Percentiles rank a stretch among this genome's conserved stretches.
Evolutionary conservation across 2,329 filamentous ascomycete species (phyloP).

Genomic region (Fusarium irregulare): DNA sequence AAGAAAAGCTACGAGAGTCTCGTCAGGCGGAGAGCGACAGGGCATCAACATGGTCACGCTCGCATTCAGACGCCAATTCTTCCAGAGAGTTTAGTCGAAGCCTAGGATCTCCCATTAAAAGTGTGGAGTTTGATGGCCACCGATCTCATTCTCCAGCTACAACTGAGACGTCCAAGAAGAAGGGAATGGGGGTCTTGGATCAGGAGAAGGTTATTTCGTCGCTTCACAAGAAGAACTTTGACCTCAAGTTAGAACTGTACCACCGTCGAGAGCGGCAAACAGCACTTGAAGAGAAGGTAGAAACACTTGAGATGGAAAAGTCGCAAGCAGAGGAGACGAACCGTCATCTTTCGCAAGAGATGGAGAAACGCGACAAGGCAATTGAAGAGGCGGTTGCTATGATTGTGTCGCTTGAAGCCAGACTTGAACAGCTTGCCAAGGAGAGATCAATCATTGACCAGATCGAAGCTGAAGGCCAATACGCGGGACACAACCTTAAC

Average conservation of each 20-base stretch:
- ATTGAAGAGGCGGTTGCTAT: slow-evolving; percentile 77
- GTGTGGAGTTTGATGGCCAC: slow-evolving; percentile 49
- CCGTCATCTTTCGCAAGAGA: slow-evolving; percentile 66
- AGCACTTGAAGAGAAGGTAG: slow-evolving; percentile 67
- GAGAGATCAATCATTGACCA: slow-evolving; percentile 66
- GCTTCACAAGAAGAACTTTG: slow-evolving; percentile 81
- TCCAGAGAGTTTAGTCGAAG: slow-evolving; percentile 54
- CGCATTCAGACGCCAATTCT: slow-evolving; percentile 53
- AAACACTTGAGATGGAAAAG: slow-evolving; percentile 65
- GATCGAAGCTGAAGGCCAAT: slow-evolving; percentile 58
- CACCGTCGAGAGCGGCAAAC: slow-evolving; percentile 74
- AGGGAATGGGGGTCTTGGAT: slow-evolving; percentile 72
- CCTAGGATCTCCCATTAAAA: slow-evolving; percentile 55
- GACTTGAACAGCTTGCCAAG: slow-evolving; percentile 63
- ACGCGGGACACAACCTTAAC: slow-evolving; percentile 50
- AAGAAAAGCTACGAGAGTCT: slow-evolving; percentile 65
- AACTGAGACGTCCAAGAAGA: slow-evolving; percentile 59
- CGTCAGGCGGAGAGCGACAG: slow-evolving; percentile 62
- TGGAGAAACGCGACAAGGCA: slow-evolving; percentile 76
- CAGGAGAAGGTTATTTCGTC: slow-evolving; percentile 76
- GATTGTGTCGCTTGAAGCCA: slow-evolving; percentile 73
- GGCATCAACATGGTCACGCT: slow-evolving; percentile 48
- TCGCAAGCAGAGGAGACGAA: slow-evolving; percentile 68
- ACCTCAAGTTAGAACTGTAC: slow-evolving; percentile 78
- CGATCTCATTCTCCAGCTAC: slow-evolving; percentile 58